phyloP scores from a whole-genome alignment of 345 rosid species.

The Eucalyptus sp. region DNA sequence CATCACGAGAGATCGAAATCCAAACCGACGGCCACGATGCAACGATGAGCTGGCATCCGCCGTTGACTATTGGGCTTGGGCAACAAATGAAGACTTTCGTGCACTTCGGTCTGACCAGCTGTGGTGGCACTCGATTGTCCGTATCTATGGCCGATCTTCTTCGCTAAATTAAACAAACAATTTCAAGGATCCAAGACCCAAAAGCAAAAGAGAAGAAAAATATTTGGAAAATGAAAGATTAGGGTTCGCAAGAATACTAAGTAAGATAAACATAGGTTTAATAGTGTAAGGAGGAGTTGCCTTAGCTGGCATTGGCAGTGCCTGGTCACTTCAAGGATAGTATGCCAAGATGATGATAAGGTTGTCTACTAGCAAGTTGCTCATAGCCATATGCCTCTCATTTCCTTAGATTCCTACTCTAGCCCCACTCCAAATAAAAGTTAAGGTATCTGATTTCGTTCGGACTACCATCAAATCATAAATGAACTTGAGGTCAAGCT shows the following conservation, averaged over 20 bases:
- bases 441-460: background rate
- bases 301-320: background rate
- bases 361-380: background rate
- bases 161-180: background rate
- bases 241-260: background rate
- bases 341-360: background rate
- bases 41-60: background rate
- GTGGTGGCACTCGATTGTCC: background rate
- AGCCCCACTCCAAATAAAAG: background rate
- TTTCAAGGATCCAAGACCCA: background rate
- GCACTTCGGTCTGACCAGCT: background rate
- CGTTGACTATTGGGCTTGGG: background rate
- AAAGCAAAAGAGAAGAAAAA: background rate
- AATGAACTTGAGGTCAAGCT: background rate
- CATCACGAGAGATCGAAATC: background rate
- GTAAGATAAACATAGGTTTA: background rate
- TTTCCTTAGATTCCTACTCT: background rate
- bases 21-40: background rate
- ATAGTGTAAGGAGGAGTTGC: background rate
- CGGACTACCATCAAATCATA: background rate
- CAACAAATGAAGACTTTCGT: background rate
- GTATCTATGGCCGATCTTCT: background rate
- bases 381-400: background rate
- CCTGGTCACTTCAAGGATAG: background rate
- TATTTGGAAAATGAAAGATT: background rate